These are phyloP conservation scores for Scopulariopsis brevicaulis DNA, from an alignment of 2,329 filamentous ascomycete genomes.

Conservation along the genomic window DNA sequence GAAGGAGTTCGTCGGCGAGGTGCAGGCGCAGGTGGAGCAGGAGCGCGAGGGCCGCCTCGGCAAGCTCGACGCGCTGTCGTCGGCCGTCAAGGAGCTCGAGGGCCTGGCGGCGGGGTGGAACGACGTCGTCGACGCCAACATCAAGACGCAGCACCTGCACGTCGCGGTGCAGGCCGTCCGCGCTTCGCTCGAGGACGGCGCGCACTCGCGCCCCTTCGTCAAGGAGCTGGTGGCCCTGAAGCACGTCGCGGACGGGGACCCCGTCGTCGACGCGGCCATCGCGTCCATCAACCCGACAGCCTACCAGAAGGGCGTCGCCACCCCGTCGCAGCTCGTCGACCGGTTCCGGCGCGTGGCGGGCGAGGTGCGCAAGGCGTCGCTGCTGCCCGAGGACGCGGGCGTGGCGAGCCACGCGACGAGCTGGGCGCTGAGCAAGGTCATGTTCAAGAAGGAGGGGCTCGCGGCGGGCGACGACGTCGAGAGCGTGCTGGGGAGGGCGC, in stretches of 20 bases:
- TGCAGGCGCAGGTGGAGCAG: constrained; percentile 72
- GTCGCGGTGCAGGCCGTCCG: constrained; percentile 91
- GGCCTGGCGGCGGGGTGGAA: constrained; percentile 84
- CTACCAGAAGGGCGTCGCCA: constrained; percentile 86
- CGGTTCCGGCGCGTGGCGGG: constrained; percentile 85
- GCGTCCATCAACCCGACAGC: constrained; percentile 90
- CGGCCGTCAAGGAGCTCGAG: constrained; percentile 73
- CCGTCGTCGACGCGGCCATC: constrained; percentile 85
- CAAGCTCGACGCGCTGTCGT: constrained; percentile 70
- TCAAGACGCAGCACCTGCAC: constrained; percentile 91
- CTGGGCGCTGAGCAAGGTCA: constrained; percentile 79
- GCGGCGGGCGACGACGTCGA: constrained; percentile 84
- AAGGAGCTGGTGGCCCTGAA: constrained; percentile 89
- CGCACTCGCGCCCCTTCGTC: constrained; percentile 74
- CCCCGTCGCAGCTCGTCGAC: constrained; percentile 77
- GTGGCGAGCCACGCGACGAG: constrained; percentile 90
- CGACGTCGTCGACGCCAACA: constrained; percentile 76
- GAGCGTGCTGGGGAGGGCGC: constrained; percentile 80
- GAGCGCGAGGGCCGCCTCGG: constrained; percentile 81
- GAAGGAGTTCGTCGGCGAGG: constrained; percentile 67
- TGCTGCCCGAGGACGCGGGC: constrained; percentile 87
- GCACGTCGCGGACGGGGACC: constrained; percentile 74
- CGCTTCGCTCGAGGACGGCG: constrained; percentile 64
- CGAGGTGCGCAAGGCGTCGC: constrained; percentile 88
- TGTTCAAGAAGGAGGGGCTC: constrained; percentile 89